Evolutionary conservation across 2,329 filamentous ascomycete genomes (phyloP), one percentile per base, ranked within the genome.

Genomic region (Fusarium pilosicola): DNA sequence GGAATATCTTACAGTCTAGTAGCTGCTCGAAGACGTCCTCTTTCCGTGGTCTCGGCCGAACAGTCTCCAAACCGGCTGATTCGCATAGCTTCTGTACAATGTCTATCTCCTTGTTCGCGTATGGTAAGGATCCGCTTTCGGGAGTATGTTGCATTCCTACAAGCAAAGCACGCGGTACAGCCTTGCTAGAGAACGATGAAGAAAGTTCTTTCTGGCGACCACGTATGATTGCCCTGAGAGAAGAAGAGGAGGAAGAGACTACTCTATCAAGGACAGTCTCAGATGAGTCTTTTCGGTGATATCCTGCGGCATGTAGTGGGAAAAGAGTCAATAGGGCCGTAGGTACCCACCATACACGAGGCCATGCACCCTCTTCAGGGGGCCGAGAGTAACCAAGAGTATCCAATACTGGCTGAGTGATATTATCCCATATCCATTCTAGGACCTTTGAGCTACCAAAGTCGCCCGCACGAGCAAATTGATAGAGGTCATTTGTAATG

Each of bases 41-140:
- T 11, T 52, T 52, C 0, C 22, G 0, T 11, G 17, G 12, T 0
- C 7, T 22, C 0, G 32, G 17, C 7, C 2, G n/a, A 0, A 9
- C 12, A 0, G n/a, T 36, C 0, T 15, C 2, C 2, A 52, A 0
- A 0, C 32, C n/a, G 0, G 12, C 4, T 52, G 13, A 26, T 4
- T 20, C 6, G 6, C 49, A 36, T 0, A 26, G 9, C 0, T 13
- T 14, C 3, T 26, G 8, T 1, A 52, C n/a, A 3, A 36, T 26
- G 2, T 26, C 49, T 26, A 36, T 36, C 3, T 52, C n/a, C 3
- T 22, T 52, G 3, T 4, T 52, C 0, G 6, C n/a, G 0, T 7
- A 36, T 0, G 49, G 32, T 2, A 36, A 20, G 0, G 32, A 12
- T 6, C 49, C 32, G 3, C 17, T 36, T 2, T 36, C 49, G 4